Percentiles rank a stretch among this genome's conserved stretches.
phyloP scores from a whole-genome alignment of 176 grass and related monocot genomes.

The Oryza rufipogon region DNA sequence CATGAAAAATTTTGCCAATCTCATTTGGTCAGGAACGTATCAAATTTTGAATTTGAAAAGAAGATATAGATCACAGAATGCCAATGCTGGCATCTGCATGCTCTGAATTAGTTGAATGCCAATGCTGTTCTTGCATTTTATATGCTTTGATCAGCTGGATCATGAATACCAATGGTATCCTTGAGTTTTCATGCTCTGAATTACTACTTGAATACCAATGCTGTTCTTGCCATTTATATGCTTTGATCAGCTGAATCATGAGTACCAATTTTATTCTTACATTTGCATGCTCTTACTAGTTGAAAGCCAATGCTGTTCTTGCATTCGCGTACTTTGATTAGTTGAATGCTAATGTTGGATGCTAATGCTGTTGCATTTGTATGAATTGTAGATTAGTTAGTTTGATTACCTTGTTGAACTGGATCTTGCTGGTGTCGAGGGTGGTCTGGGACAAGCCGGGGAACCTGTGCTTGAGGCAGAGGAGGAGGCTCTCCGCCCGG shows the following conservation, averaged over 20 bases:
- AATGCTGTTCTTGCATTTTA: no score
- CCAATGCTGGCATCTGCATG: not conserved
- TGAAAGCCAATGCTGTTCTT: no score
- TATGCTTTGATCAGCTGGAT: no score
- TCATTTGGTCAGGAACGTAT: not conserved
- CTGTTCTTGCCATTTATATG: not conserved
- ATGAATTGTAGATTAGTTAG: not conserved
- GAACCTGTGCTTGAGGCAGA: conserved; percentile 84
- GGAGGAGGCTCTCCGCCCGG: conserved; percentile 76
- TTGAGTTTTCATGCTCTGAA: no score
- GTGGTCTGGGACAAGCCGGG: conserved; percentile 92
- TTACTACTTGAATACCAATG: not conserved
- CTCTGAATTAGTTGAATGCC: no score
- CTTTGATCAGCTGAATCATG: no score
- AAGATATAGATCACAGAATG: not conserved
- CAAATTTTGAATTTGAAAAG: not conserved
- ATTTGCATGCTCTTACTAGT: no score
- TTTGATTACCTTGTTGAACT: conserved; percentile 83
- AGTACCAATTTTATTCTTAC: no score
- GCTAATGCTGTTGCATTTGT: not conserved
- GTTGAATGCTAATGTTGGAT: no score
- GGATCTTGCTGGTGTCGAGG: conserved; percentile 96
- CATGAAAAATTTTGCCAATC: not conserved
- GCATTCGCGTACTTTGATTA: no score
- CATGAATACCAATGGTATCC: no score